Percentiles rank a stretch among this genome's conserved stretches.
Evolutionary conservation across 306 rosid genomes (phyloP).

Genomic region (Prunus campanulata): DNA sequence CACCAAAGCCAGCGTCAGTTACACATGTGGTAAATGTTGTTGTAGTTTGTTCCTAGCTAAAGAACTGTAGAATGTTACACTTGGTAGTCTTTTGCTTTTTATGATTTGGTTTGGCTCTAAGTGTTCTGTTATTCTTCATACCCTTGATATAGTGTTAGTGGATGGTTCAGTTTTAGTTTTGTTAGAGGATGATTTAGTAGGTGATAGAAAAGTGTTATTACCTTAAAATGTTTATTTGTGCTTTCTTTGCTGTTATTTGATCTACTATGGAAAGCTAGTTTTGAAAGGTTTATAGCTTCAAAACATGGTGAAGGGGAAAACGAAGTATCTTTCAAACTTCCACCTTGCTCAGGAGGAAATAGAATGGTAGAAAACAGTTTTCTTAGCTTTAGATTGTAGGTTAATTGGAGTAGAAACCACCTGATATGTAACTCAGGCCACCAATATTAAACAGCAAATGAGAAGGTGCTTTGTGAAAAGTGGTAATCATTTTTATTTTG

Average conservation of each 20-base stretch:
- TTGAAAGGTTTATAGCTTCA: not conserved
- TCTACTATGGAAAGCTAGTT: not conserved
- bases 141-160: not conserved
- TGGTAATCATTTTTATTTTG: no score
- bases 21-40: constrained; percentile 73
- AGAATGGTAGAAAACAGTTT: not conserved
- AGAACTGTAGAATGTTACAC: not conserved
- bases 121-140: not conserved
- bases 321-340: not conserved
- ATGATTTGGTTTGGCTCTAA: not conserved
- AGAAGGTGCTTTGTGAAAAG: not conserved
- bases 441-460: not conserved
- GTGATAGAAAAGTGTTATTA: not conserved
- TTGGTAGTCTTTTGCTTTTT: not conserved
- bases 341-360: not conserved
- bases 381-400: not conserved
- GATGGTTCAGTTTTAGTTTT: not conserved
- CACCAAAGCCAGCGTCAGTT: constrained; percentile 64
- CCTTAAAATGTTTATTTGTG: not conserved
- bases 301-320: not conserved
- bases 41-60: constrained; percentile 14
- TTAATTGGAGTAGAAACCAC: not conserved
- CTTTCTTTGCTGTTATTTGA: not conserved
- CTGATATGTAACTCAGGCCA: not conserved
- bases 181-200: not conserved